These are phyloP conservation scores for Chlorella sp. DNA, from an alignment of 139 green algal genomes.

Conservation along the genomic window DNA sequence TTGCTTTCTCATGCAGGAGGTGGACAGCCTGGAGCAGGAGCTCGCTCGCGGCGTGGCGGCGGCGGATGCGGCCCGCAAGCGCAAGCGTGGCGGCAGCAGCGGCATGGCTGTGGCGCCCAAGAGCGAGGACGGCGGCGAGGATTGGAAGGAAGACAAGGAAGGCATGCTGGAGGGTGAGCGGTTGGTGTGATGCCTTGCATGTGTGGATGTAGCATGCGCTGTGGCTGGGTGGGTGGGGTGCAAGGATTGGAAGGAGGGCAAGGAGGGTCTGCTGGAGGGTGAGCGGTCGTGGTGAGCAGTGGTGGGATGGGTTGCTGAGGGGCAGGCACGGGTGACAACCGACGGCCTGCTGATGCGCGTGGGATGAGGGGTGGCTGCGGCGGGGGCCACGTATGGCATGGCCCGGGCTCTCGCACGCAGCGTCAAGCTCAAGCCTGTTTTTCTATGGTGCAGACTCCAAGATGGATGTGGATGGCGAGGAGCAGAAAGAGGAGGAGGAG, in stretches of 20 bases:
- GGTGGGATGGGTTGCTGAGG: too few relatives aligned
- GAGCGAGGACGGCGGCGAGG: slow-evolving; percentile 30
- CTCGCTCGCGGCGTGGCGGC: slow-evolving; percentile 31
- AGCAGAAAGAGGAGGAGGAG: slow-evolving; percentile 8
- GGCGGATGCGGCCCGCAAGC: slow-evolving; percentile 16
- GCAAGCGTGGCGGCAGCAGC: slow-evolving; percentile 41
- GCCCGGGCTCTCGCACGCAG: too few relatives aligned
- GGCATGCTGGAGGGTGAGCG: neutral
- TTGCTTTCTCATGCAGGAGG: neutral
- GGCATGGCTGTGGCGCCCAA: neutral
- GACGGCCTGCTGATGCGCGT: too few relatives aligned
- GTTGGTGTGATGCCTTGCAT: too few relatives aligned
- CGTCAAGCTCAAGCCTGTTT: too few relatives aligned
- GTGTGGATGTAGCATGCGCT: too few relatives aligned
- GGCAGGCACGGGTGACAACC: too few relatives aligned
- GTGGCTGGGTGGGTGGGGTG: neutral
- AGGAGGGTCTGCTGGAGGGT: neutral
- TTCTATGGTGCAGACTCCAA: neutral
- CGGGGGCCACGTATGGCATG: too few relatives aligned
- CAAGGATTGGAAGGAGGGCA: neutral
- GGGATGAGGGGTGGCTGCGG: too few relatives aligned
- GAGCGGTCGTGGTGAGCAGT: too few relatives aligned
- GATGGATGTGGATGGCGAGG: slow-evolving; percentile 27
- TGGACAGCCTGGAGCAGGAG: slow-evolving; percentile 45
- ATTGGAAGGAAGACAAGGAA: slow-evolving; percentile 37